Base-by-base conservation (phyloP, 257 asterid genomes). In the Asclepias syriaca region DNA sequence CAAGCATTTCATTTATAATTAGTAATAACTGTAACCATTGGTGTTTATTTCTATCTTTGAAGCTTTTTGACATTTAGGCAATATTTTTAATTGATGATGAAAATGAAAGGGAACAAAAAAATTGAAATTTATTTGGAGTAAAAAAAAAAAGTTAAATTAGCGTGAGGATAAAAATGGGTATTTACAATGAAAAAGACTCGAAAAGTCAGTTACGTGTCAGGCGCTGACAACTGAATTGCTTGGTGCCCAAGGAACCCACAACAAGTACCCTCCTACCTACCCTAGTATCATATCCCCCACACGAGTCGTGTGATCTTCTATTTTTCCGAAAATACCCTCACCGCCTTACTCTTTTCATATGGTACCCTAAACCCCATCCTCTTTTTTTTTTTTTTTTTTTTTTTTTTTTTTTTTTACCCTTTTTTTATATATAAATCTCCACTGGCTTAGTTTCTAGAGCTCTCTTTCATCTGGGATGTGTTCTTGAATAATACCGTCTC, bases 201-300 rank as follows among this genome's bases (percentile, higher is more conserved):
- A 64, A 74, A 39, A 34, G 54, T 24, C 51, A 14, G 40, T 40
- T 12, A n/a, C 66, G 74, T 39, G 77, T 54, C 68, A 48, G 55
- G 27, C 55, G 53, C 55, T 72, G 74, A 67, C 78, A 73, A 55
- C 49, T 21, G 3, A 54, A 14, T 74, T 81, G 64, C 84, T 58
- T 77, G 81, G 74, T 54, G 24, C 37, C 77, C 81, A 81, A 81
- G 84, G 64, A 74, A 77, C n/a, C 65, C 46, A 45, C 43, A 27
- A 43, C 56, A 43, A 51, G 61, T 18, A n/a, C 21, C 57, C 56
- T 50, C 55, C 40, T 45, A 24, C 43, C 55, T 59, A 57, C 70
- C 27, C 57, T 21, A 58, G 55, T 34, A 48, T 49, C 22, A 0
- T 21, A 14, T 0, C 1, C 50, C n/a, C 49, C 78, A 48, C 74